A percentile compares a stretch with the other conserved stretches of the same genome.
Evolutionary conservation across 2,329 filamentous ascomycete genomes (phyloP).

Genomic region (Fusarium graminum): DNA sequence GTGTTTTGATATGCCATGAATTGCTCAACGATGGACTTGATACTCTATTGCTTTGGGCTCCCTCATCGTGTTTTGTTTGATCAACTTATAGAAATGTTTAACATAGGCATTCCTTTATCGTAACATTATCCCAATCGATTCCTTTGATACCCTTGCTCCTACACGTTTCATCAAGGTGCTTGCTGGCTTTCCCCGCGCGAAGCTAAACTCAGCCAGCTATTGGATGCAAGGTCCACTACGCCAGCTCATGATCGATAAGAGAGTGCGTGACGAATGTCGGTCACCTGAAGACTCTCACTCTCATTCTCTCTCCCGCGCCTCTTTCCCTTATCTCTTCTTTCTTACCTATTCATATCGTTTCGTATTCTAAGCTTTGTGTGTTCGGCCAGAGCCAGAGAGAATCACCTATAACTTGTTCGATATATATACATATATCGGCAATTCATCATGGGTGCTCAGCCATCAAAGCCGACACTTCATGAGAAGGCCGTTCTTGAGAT

Average conservation of each 20-base stretch:
- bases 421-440: not conserved
- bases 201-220: slow-evolving; percentile 8
- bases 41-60: too few species aligned
- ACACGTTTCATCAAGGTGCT: slow-evolving; percentile 14
- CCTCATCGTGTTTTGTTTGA: too few species aligned
- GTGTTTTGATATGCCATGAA: not conserved
- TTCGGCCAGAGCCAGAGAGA: not conserved
- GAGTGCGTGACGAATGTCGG: slow-evolving; percentile 29
- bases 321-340: not conserved
- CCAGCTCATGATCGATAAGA: slow-evolving; percentile 32
- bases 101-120: too few species aligned
- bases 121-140: too few species aligned
- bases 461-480: slow-evolving; percentile 56
- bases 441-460: slow-evolving; percentile 59
- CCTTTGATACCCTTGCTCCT: not conserved
- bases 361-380: not conserved
- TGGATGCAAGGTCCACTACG: slow-evolving; percentile 1
- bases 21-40: not conserved
- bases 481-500: slow-evolving; percentile 62
- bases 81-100: too few species aligned
- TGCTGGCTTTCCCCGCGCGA: slow-evolving; percentile 20
- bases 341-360: not conserved
- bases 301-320: too few species aligned
- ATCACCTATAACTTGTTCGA: not conserved
- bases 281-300: slow-evolving; percentile 2